Conservation (phyloP, 1,284 basidiomycete species). For the Heterobasidion annosum region DNA sequence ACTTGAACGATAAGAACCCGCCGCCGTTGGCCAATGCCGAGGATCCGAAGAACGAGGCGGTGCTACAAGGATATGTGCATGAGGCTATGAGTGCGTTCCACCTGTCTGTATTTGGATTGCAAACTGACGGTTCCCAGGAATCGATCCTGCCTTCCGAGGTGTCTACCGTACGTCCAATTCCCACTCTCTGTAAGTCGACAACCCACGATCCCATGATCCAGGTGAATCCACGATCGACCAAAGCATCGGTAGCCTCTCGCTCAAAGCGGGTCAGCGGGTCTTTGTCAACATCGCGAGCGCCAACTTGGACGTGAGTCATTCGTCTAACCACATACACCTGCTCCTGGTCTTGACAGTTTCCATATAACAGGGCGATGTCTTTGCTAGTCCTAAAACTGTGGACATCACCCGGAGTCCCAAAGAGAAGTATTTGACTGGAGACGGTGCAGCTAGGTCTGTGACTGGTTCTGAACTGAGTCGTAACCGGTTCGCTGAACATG, state of each 20-base stretch:
- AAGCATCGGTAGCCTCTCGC: constrained; percentile 27
- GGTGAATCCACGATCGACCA: constrained; percentile 38
- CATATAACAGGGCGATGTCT: constrained; percentile 21
- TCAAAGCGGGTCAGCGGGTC: constrained; percentile 39
- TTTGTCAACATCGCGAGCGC: constrained; percentile 55
- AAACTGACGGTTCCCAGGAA: constrained; percentile 21
- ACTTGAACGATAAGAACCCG: constrained; percentile 37
- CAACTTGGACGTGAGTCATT: constrained; percentile 40
- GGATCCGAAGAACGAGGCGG: constrained; percentile 24
- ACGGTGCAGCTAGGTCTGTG: constrained; percentile 39
- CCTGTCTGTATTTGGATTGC: constrained; percentile 9
- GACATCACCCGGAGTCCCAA: constrained; percentile 34
- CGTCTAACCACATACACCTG: background rate
- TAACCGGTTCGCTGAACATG: background rate
- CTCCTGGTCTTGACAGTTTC: background rate
- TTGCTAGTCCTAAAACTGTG: constrained; percentile 34
- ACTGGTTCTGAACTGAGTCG: background rate
- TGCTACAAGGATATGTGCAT: constrained; percentile 43
- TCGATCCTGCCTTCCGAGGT: constrained; percentile 39
- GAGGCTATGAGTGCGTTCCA: constrained; percentile 57
- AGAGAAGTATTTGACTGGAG: constrained; percentile 42
- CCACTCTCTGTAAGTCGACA: background rate
- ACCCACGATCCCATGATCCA: constrained; percentile 12
- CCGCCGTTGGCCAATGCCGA: constrained; percentile 23
- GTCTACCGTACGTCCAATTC: constrained; percentile 36